Base-by-base conservation (phyloP, 1,284 basidiomycete species). In the Flammula alnicola region DNA sequence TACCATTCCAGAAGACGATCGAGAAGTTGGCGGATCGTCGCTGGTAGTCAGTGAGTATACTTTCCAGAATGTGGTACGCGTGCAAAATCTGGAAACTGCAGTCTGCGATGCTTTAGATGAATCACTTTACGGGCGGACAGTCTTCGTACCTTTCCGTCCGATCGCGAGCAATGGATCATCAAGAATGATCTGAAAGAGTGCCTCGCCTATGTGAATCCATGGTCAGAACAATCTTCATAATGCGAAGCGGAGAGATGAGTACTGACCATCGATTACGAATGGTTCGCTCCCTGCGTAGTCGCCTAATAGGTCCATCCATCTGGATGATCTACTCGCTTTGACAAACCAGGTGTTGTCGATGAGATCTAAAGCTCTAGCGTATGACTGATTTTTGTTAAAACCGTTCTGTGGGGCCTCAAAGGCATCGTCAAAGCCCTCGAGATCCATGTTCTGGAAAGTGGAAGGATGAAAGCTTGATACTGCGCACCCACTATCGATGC, bases 221-320 rank as follows among this genome's bases (percentile, higher is more conserved):
- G 26, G 26, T 9, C 26, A 39, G 36, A 19, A 9, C 26, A 22
- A 39, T 36, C 40, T 25, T 27, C n/a, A 8, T 9, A 4, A 17
- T 11, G 23, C 11, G 8, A 10, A 12, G 5, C 17, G 14, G 12
- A 26, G 10, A 25, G 16, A 37, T 23, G 16, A 7, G 8, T 20
- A 10, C 55, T 35, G 58, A 81, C 85, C 85, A 63, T 88, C 83
- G 45, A 88, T 69, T 22, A 86, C 61, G 59, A 88, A 88, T n/a
- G 75, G 72, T 59, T 88, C 85, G 27, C 64, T 74, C 1, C 86
- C 86, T 25, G 81, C 85, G 60, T 84, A 87, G 61, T 87, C 86
- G 10, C 84, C 84, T 23, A 88, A 66, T 3, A 87, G 69, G 60
- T 87, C 84, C 83, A 87, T 86, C 77, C 81, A 83, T 57, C 81